Evolutionary conservation across 1,139 yeast species (phyloP).

Genomic region (Scheffersomyces quercinus): DNA sequence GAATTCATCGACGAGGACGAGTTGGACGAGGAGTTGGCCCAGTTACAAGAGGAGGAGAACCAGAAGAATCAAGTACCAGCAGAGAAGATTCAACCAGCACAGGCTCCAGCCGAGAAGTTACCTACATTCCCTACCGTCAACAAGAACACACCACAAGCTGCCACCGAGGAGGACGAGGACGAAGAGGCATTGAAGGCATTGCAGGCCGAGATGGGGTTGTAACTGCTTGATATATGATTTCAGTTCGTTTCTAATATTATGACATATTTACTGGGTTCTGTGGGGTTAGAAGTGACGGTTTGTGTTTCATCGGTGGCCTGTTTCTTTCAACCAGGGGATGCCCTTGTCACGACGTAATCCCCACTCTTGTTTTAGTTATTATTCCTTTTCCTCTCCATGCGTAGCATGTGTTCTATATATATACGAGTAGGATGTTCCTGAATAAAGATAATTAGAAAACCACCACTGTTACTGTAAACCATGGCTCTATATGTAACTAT

Average conservation of each 20-base stretch:
- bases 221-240: conserved; percentile 11
- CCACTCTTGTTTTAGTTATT: too few species aligned
- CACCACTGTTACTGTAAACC: too few species aligned
- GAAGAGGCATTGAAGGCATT: conserved; percentile 88
- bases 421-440: too few species aligned
- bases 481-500: too few species aligned
- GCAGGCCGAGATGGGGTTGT: conserved; percentile 95
- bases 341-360: too few species aligned
- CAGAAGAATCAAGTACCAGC: conserved; percentile 37
- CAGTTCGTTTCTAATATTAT: neutral
- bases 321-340: too few species aligned
- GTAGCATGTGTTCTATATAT: too few species aligned
- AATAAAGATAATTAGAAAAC: too few species aligned
- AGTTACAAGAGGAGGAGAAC: conserved; percentile 78
- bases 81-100: conserved; percentile 15
- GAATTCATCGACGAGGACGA: conserved; percentile 79
- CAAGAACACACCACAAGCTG: conserved; percentile 29
- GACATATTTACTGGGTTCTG: too few species aligned
- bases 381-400: too few species aligned
- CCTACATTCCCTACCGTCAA: conserved; percentile 53
- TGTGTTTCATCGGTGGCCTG: too few species aligned
- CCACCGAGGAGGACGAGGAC: conserved; percentile 73
- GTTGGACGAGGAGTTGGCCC: conserved; percentile 86
- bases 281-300: too few species aligned
- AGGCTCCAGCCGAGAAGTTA: conserved; percentile 23